These are phyloP conservation scores for Apiospora marii DNA, from an alignment of 2,329 filamentous ascomycete genomes.

Conservation along the genomic window DNA sequence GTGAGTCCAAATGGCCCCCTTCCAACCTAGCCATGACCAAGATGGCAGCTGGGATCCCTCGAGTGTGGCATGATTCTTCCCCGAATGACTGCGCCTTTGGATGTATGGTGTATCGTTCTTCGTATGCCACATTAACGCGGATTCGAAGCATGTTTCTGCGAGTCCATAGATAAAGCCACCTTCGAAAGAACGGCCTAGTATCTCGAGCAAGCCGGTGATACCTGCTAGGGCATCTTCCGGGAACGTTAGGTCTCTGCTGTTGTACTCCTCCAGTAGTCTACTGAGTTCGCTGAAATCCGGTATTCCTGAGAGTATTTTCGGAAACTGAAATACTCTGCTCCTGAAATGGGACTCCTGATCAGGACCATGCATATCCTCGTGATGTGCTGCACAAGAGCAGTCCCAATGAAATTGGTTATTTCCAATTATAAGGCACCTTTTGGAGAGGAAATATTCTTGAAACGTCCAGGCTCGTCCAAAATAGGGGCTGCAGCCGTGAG, in stretches of 20 bases:
- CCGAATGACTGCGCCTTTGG: background rate
- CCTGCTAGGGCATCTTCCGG: conserved; percentile 24
- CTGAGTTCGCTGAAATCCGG: background rate
- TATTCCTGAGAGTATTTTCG: background rate
- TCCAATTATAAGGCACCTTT: conserved; percentile 2
- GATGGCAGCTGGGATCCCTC: background rate
- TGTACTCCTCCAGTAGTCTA: background rate
- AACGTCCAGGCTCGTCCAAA: conserved; percentile 24
- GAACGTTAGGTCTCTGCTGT: background rate
- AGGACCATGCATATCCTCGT: background rate
- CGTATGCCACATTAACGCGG: background rate
- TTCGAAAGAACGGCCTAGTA: background rate
- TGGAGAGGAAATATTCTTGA: conserved; percentile 21
- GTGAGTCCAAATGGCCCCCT: background rate
- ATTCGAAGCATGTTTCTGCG: conserved; percentile 15
- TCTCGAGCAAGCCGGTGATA: background rate
- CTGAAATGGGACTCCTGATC: background rate
- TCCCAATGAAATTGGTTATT: conserved; percentile 21
- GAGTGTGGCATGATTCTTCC: background rate
- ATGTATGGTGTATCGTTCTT: background rate
- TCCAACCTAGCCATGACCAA: conserved; percentile 22
- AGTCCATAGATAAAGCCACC: conserved; percentile 12
- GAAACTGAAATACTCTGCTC: background rate
- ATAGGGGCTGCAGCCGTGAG: background rate
- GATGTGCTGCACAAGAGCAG: background rate